Evolutionary conservation across 768 basidiomycete species (phyloP).

Genomic region (Fomitopsis serialis): DNA sequence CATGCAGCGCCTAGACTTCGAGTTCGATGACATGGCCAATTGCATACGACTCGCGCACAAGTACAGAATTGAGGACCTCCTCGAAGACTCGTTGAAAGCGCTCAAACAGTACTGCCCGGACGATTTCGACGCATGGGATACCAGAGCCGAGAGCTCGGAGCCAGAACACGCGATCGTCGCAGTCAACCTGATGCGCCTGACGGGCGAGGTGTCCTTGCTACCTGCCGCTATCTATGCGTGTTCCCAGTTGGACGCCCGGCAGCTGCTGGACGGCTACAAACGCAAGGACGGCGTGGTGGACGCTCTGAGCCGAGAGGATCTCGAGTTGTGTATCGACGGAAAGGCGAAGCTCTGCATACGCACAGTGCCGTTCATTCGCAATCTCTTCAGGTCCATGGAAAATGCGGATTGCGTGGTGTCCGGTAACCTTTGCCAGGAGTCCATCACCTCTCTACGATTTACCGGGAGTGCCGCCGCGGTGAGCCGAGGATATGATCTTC

Average conservation of each 20-base stretch:
- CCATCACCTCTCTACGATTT: too few relatives aligned
- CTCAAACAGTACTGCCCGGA: slow-evolving; percentile 2
- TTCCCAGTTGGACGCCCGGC: background rate
- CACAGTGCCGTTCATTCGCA: too few relatives aligned
- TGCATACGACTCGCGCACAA: slow-evolving; percentile 9
- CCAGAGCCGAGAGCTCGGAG: background rate
- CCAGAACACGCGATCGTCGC: slow-evolving; percentile 1
- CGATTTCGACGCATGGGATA: background rate
- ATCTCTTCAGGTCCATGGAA: too few relatives aligned
- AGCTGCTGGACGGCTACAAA: background rate
- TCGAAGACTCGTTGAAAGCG: slow-evolving; percentile 3
- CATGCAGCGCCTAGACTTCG: too few relatives aligned
- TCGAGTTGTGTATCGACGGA: too few relatives aligned
- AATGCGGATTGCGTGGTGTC: too few relatives aligned
- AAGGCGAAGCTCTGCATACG: too few relatives aligned
- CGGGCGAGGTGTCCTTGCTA: slow-evolving; percentile 5
- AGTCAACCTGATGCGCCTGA: slow-evolving; percentile 7
- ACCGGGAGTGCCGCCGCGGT: too few relatives aligned
- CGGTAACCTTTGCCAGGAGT: too few relatives aligned
- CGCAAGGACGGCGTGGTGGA: too few relatives aligned
- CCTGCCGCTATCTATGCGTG: slow-evolving; percentile 5
- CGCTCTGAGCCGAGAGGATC: too few relatives aligned
- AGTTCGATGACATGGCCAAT: slow-evolving; percentile 2
- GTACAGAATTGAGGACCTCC: slow-evolving; percentile 5
- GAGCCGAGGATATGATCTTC: too few relatives aligned